phyloP scores from a whole-genome alignment of 176 grass and related monocot genomes.

The Juncus inflexus region DNA sequence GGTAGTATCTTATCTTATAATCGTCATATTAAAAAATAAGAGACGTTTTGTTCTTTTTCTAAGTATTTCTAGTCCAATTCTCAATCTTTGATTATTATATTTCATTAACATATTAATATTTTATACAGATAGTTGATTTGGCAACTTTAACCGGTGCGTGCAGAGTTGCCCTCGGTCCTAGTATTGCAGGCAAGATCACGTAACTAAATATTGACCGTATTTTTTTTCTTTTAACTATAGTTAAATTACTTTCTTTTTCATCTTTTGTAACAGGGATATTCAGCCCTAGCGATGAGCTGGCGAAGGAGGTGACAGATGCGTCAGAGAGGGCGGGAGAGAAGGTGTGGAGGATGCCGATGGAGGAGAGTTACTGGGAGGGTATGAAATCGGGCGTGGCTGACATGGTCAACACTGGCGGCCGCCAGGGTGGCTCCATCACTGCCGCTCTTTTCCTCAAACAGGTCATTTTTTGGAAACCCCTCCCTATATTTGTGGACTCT shows the following conservation, averaged over 20 bases:
- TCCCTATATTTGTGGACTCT: background rate
- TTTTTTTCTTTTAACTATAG: conserved; percentile 52
- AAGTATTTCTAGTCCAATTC: too few relatives aligned
- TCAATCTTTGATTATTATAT: background rate
- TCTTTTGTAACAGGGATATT: conserved; percentile 51
- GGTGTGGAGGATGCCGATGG: conserved; percentile 88
- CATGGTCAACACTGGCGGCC: conserved; percentile 87
- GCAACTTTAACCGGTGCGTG: conserved; percentile 92
- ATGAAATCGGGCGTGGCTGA: conserved; percentile 97
- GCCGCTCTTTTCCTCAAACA: conserved; percentile 93
- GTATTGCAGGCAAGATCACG: conserved; percentile 55
- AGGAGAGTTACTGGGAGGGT: conserved; percentile 90
- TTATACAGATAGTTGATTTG: conserved; percentile 77
- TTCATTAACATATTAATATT: background rate
- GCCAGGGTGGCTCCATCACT: conserved; percentile 78
- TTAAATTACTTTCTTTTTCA: conserved; percentile 59
- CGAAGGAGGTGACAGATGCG: conserved; percentile 65
- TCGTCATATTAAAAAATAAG: too few relatives aligned
- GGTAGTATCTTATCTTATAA: conserved; percentile 30
- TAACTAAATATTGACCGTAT: too few relatives aligned
- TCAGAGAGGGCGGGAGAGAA: conserved; percentile 83
- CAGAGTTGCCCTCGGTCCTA: conserved; percentile 74
- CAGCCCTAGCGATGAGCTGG: conserved; percentile 80
- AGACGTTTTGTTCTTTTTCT: too few relatives aligned
- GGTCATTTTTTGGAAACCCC: conserved; percentile 28